These are phyloP conservation scores for Peronospora farinosa DNA, from an alignment of 352 stramenopile species.

Conservation along the genomic window DNA sequence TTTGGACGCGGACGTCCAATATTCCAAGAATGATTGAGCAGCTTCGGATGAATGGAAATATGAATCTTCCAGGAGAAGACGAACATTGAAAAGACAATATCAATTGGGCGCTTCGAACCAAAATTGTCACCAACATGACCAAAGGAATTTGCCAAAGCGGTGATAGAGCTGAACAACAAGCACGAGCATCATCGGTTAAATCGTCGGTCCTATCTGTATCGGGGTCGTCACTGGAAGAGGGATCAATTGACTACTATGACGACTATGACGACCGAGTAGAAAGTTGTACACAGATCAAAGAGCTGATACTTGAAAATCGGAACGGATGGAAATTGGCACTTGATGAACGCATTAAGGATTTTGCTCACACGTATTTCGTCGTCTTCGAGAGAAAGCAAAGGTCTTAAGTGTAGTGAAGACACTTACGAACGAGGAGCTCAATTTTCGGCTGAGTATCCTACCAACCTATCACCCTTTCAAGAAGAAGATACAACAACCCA, in stretches of 20 bases:
- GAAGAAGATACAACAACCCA: constrained; percentile 53
- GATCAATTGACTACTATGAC: constrained; percentile 4
- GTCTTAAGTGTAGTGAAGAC: constrained; percentile 76
- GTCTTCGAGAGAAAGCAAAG: constrained; percentile 52
- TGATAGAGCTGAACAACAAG: constrained; percentile 56
- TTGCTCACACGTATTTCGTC: constrained; percentile 72
- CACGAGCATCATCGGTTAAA: constrained; percentile 29
- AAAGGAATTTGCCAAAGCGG: constrained; percentile 78
- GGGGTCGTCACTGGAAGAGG: constrained; percentile 20
- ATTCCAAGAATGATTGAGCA: constrained; percentile 72
- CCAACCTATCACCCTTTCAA: constrained; percentile 67
- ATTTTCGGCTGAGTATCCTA: constrained; percentile 66
- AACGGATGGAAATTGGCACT: too few relatives aligned
- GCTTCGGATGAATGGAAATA: constrained; percentile 48
- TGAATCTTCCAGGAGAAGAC: constrained; percentile 56
- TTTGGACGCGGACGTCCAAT: constrained; percentile 83
- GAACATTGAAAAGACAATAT: constrained; percentile 46
- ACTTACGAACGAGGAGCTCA: constrained; percentile 64
- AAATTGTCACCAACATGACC: constrained; percentile 84
- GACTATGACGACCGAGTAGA: constrained; percentile 60
- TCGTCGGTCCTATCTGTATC: constrained; percentile 26
- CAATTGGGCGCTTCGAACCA: constrained; percentile 79
- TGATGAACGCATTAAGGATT: too few relatives aligned
- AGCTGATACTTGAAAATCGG: constrained; percentile 67
- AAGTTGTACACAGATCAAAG: constrained; percentile 69